Conservation (phyloP, 768 basidiomycete species). For the Hericium rajendrae region DNA sequence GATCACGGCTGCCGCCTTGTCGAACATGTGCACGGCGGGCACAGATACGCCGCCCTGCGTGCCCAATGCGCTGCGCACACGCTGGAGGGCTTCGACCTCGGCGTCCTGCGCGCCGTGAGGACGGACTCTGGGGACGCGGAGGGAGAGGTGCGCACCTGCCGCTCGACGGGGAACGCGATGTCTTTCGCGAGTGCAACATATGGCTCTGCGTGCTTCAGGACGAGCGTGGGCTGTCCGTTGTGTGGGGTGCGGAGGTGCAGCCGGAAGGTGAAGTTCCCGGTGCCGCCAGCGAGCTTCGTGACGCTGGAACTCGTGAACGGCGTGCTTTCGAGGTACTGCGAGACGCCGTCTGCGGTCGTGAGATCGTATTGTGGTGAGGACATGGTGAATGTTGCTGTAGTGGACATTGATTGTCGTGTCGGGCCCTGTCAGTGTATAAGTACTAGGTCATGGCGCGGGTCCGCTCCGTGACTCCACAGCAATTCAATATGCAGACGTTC, state of each 20-base stretch:
- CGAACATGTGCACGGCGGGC: slow-evolving; percentile 41
- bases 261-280: slow-evolving; percentile 49
- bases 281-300: slow-evolving; percentile 39
- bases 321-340: slow-evolving; percentile 36
- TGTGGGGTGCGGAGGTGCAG: slow-evolving; percentile 32
- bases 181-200: slow-evolving; percentile 10
- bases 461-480: no score
- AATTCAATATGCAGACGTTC: no score
- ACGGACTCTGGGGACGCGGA: no score
- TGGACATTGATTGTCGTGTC: no score
- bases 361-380: slow-evolving; percentile 14
- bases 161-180: slow-evolving; percentile 30
- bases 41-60: slow-evolving; percentile 35
- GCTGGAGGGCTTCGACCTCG: slow-evolving; percentile 41
- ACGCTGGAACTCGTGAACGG: slow-evolving; percentile 36
- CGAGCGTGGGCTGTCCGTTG: slow-evolving; percentile 34
- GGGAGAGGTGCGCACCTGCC: slow-evolving; percentile 37
- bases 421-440: no score
- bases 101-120: slow-evolving; percentile 20
- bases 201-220: slow-evolving; percentile 50
- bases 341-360: slow-evolving; percentile 22
- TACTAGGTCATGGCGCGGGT: no score
- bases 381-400: no score
- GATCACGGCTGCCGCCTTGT: slow-evolving; percentile 38
- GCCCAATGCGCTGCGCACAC: slow-evolving; percentile 30